Evolutionary conservation across 1,284 basidiomycete genomes (phyloP).

Genomic region (Pascua sp.): DNA sequence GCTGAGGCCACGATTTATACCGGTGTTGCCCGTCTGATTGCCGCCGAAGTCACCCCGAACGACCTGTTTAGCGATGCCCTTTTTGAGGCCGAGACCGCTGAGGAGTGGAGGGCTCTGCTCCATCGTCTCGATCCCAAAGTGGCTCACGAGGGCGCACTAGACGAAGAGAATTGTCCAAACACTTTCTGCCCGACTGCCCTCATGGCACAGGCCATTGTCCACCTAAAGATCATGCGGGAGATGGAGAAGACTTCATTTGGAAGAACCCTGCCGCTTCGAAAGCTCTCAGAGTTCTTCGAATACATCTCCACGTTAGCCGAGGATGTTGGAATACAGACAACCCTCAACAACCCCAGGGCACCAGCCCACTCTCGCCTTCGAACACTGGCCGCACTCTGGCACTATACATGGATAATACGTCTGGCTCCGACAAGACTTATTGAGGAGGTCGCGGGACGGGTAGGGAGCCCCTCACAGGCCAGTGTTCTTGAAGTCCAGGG

Average conservation of each 20-base stretch:
- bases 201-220: not conserved
- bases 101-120: constrained; percentile 9
- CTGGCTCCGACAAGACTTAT: not conserved
- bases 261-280: not conserved
- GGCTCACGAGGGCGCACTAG: no score
- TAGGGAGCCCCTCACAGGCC: not conserved
- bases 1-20: constrained; percentile 9
- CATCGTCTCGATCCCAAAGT: not conserved
- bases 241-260: not conserved
- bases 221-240: not conserved
- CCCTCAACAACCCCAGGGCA: no score
- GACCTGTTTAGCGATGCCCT: constrained; percentile 14
- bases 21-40: constrained; percentile 1
- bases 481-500: not conserved
- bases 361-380: no score
- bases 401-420: not conserved
- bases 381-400: not conserved
- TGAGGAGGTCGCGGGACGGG: not conserved
- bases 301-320: not conserved
- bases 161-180: no score
- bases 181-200: not conserved
- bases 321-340: not conserved
- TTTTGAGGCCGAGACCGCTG: constrained; percentile 11
- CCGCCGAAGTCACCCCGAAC: not conserved
- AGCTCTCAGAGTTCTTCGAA: not conserved